Base-by-base conservation (phyloP, 257 asterid genomes). In the Nicotiana otophora region DNA sequence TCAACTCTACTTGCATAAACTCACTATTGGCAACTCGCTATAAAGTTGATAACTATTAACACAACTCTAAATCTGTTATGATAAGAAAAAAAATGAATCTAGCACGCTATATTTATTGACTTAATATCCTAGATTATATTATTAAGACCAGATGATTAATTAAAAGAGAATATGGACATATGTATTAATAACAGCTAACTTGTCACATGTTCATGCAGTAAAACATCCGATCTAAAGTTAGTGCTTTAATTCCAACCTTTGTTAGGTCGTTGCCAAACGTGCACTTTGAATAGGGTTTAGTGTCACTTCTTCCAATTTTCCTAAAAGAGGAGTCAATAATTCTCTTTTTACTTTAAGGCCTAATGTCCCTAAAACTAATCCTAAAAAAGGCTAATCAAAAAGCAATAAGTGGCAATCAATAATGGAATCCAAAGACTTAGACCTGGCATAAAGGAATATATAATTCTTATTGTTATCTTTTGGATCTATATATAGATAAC, bases 361-460 rank as follows among this genome's bases (percentile, higher is more conserved):
- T 72, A 72, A 72, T n/a, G 17, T 20, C 78, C 34, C 78, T 12
- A 72, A 46, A 23, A 72, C 11, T 34, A 46, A 72, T 72, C 79
- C 79, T 23, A 42, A 23, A 20, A 72, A 72, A 46, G 39, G 61
- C 79, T 46, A 72, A 72, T 46, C 19, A 72, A 46, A 20, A 72
- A 46, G 9, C 61, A 46, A 23, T 42, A 72, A 72, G 26, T 72
- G 36, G 5, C 79, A 72, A 72, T 46, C 61, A 72, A 46, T 72
- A 72, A 72, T 46, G 39, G 79, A 72, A 72, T 72, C 79, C 61
- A 72, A 72, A 14, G 79, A 72, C 61, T 11, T n/a, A 70, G 78
- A 70, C 36, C n/a, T 2, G 34, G 15, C 61, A 72, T 46, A 72
- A 23, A n/a, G 19, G 61, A 72, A 46, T 46, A 72, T 46, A 46